Evolutionary conservation across 2,329 filamentous ascomycete genomes (phyloP).

Genomic region (Scedosporium minutisporum): DNA sequence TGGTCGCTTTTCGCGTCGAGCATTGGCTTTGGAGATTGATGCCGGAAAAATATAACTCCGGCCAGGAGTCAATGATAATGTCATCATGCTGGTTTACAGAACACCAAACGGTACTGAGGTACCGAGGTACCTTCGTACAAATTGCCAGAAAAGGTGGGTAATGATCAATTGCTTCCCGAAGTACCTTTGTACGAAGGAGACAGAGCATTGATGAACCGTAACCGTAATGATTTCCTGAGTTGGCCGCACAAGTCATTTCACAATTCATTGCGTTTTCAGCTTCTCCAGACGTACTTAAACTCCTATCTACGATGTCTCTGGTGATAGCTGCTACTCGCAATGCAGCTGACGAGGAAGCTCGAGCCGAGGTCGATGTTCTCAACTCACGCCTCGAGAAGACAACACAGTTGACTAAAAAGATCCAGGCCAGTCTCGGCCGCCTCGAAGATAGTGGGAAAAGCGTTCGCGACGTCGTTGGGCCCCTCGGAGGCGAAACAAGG

Average conservation of each 20-base stretch:
- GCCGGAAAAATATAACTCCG: background rate
- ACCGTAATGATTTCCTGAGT: too few relatives aligned
- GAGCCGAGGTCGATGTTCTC: slow-evolving; percentile 60
- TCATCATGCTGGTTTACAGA: background rate
- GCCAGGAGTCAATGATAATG: background rate
- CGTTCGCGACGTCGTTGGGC: slow-evolving; percentile 83
- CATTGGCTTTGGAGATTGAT: background rate
- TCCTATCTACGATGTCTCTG: slow-evolving; percentile 35
- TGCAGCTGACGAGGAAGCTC: slow-evolving; percentile 55
- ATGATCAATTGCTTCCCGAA: too few relatives aligned
- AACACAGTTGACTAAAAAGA: slow-evolving; percentile 87
- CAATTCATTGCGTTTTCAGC: too few relatives aligned
- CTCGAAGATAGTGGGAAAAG: slow-evolving; percentile 83
- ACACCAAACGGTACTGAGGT: too few relatives aligned
- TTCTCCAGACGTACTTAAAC: slow-evolving; percentile 39
- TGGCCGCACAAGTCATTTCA: too few relatives aligned
- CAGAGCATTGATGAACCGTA: too few relatives aligned
- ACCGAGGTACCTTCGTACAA: too few relatives aligned
- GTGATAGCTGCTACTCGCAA: slow-evolving; percentile 36
- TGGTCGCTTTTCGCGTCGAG: slow-evolving; percentile 1
- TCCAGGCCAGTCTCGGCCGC: slow-evolving; percentile 74
- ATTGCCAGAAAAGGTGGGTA: too few relatives aligned
- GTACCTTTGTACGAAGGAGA: too few relatives aligned
- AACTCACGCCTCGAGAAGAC: slow-evolving; percentile 81
- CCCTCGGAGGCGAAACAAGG: slow-evolving; percentile 86